Evolutionary conservation across 2,329 filamentous ascomycete species (phyloP).

Genomic region (Ophiostoma novo-ulmi): DNA sequence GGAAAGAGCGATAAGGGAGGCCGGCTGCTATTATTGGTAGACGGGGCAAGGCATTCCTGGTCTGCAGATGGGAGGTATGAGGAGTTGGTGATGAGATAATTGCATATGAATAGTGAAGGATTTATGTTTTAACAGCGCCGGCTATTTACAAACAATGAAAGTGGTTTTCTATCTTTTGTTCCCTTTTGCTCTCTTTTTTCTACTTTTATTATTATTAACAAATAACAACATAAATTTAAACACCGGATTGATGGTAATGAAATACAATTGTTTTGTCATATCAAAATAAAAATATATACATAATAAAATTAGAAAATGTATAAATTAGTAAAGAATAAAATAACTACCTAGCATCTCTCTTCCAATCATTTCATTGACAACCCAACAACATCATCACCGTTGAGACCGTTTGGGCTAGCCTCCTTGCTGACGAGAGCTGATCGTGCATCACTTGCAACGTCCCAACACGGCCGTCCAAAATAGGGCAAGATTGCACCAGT

Average conservation of each 20-base stretch:
- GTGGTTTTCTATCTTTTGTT: too few relatives aligned
- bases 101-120: background rate
- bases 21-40: background rate
- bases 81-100: background rate
- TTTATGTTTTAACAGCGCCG: too few relatives aligned
- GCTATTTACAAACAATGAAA: too few relatives aligned
- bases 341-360: background rate
- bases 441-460: constrained; percentile 1
- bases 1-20: background rate
- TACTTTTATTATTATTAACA: too few relatives aligned
- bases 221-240: too few relatives aligned
- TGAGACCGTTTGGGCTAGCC: constrained; percentile 12
- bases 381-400: constrained; percentile 2
- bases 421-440: background rate
- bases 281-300: too few relatives aligned
- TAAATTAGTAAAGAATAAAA: background rate
- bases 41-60: background rate
- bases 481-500: background rate
- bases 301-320: too few relatives aligned
- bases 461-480: background rate
- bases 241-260: too few relatives aligned
- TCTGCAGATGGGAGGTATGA: background rate
- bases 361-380: background rate
- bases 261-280: too few relatives aligned
- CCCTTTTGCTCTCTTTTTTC: too few relatives aligned